Base-by-base conservation (phyloP, 164 flowering plant genomes). In the Echeveria elegans region DNA sequence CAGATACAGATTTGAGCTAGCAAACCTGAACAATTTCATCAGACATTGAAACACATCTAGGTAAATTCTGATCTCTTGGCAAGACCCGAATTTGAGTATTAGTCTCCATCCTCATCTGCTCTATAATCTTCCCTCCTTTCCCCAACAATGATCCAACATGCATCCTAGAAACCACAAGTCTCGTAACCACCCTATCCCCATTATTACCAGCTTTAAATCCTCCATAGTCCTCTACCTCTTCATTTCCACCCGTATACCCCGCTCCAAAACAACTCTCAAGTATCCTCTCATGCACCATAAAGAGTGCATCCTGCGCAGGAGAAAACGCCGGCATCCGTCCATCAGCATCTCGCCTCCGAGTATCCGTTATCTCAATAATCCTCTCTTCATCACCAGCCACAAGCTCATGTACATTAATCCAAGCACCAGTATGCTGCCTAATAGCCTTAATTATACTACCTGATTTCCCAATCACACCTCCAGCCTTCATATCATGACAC, bases 1-100 rank as follows among this genome's bases (percentile, higher is more conserved):
- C n/a, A 23, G n/a, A 21, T 10, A 14, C 58, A 21, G 28, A 52
- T 12, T 6, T 23, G 32, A 56, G 19, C 19, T 56, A 3, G 52
- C 48, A 60, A 63, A 94, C 99, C 99, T 95, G 98, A 75, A 92
- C 98, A 72, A 95, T 85, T 79, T 95, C 99, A 75, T 92, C 98
- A 0, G 91, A 78, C 82, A 81, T 73, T 0, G 96, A 73, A 43
- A 95, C 92, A 67, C 99, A 95, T 0, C 83, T 85, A 24, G 99
- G 99, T 66, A 95, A 48, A 21, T 70, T 86, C 65, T 83, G 90
- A 72, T 95, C 99, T 63, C 98, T 82, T 15, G 99, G 99, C 34
- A 92, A 77, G 68, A 95, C 74, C 82, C 99, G 83, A 71, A 95
- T 95, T 70, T 95, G 99, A 19, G 99, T 90, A 77, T 86, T 95